phyloP scores from a whole-genome alignment of 768 basidiomycete species.

The Hericium alpestre region DNA sequence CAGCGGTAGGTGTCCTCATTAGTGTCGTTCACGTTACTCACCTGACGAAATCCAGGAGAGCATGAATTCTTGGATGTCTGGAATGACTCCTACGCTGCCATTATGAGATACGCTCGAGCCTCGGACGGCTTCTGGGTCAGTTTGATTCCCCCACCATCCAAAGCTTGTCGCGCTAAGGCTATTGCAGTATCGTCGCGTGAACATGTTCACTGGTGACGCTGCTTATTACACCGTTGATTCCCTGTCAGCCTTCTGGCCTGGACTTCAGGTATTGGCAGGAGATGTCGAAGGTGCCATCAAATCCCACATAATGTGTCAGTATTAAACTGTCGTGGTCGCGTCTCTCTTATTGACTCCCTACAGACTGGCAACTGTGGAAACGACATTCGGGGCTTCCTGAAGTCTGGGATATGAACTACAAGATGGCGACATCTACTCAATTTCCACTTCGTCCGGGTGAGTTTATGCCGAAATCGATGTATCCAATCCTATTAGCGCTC shows the following conservation, averaged over 20 bases:
- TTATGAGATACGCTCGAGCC: conserved; percentile 74
- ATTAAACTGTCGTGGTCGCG: not conserved
- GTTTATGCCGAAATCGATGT: not conserved
- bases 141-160: conserved; percentile 3
- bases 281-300: conserved; percentile 87
- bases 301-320: conserved; percentile 77
- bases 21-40: not conserved
- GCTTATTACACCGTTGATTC: conserved; percentile 83
- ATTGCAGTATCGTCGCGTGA: conserved; percentile 72
- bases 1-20: conserved; percentile 40
- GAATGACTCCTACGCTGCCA: conserved; percentile 25
- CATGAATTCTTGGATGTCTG: conserved; percentile 29
- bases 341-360: conserved; percentile 1
- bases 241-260: conserved; percentile 95
- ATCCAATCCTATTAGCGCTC: not conserved
- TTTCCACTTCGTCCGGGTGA: conserved; percentile 69
- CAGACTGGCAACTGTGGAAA: conserved; percentile 91
- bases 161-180: not conserved
- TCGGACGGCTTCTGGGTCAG: conserved; percentile 82
- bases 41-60: conserved; percentile 18
- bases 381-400: conserved; percentile 84
- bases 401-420: conserved; percentile 75
- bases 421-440: conserved; percentile 60
- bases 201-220: conserved; percentile 54
- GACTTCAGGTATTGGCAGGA: conserved; percentile 78